phyloP scores from a whole-genome alignment of 2,329 filamentous ascomycete species.

The Thielaviopsis ethacetica region DNA sequence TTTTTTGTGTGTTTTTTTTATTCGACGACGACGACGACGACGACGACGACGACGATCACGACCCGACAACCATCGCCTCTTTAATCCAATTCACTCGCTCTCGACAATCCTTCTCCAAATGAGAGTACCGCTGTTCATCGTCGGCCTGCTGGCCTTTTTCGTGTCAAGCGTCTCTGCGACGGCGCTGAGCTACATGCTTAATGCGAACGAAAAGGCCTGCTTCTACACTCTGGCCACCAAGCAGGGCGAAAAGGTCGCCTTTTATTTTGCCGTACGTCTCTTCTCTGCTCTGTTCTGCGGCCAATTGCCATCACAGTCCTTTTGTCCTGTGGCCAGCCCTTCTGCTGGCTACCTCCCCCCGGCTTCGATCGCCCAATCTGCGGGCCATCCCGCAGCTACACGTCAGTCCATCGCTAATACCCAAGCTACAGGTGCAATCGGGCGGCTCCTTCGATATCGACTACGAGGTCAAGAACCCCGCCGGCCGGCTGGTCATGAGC shows the following conservation, averaged over 20 bases:
- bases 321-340: neutral
- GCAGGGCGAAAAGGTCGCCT: slow-evolving; percentile 76
- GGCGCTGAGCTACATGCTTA: slow-evolving; percentile 82
- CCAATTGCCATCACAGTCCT: neutral
- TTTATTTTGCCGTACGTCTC: slow-evolving; percentile 83
- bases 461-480: slow-evolving; percentile 72
- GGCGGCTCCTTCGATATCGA: slow-evolving; percentile 96
- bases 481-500: slow-evolving; percentile 64
- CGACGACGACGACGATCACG: neutral
- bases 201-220: slow-evolving; percentile 85
- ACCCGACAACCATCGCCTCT: neutral
- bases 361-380: no score
- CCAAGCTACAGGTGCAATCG: slow-evolving; percentile 66
- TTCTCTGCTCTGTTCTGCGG: neutral
- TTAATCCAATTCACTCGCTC: neutral
- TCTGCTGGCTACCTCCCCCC: no score
- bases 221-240: slow-evolving; percentile 74
- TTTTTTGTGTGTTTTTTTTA: neutral
- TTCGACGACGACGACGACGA: neutral
- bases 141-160: slow-evolving; percentile 55
- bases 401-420: neutral
- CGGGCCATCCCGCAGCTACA: neutral
- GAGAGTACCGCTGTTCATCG: slow-evolving; percentile 45
- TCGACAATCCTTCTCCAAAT: slow-evolving; percentile 25
- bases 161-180: slow-evolving; percentile 64